Evolutionary conservation across 2,329 filamentous ascomycete genomes (phyloP), one percentile per base, ranked within the genome.

Genomic region (Rhynchosporium secalis): DNA sequence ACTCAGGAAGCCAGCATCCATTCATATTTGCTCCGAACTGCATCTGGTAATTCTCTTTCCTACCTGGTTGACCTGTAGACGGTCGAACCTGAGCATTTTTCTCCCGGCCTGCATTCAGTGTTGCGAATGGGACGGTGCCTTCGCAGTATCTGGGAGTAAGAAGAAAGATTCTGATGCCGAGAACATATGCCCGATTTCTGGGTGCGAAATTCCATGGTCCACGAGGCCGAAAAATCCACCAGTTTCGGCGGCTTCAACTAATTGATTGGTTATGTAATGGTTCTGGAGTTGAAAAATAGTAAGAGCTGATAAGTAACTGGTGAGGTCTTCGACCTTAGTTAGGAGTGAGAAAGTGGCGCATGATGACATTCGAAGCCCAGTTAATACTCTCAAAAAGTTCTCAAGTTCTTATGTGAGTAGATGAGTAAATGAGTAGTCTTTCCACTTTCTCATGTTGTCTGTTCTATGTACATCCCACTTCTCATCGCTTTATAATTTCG

Each of bases 11-110:
- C 73, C 73, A 75, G 15, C 69, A 59, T 3, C 68, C 69, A 4
- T 68, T 52, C 71, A 73, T 73, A 45, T 73, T 70, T 48, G 69
- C 60, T 0, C 72, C 72, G 62, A 83, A 85, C 64, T 86, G 83
- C 68, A 86, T 75, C 66, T 86, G 83, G 66, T 85, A 84, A 3
- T 79, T 83, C 68, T 86, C 83, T 63, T 85, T 86, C 47, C 75
- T 77, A 66, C 86, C 83, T 0, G 80, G 76, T 1, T 77, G 75
- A 3, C 83, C 83, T 0, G 83, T 86, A 0, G 80, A 83, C 0
- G 82, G 82, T 6, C 83, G 76, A 43, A 85, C 75, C 65, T 86
- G 83, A 0, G 79, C 76, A 62, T 80, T 81, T 67, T 80, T 80
- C 73, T 85, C 83, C 82, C 83, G 86, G 7, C 83, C 83, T 2